Base-by-base conservation (phyloP, 768 basidiomycete species). In the Hypsizygus marmoreus region DNA sequence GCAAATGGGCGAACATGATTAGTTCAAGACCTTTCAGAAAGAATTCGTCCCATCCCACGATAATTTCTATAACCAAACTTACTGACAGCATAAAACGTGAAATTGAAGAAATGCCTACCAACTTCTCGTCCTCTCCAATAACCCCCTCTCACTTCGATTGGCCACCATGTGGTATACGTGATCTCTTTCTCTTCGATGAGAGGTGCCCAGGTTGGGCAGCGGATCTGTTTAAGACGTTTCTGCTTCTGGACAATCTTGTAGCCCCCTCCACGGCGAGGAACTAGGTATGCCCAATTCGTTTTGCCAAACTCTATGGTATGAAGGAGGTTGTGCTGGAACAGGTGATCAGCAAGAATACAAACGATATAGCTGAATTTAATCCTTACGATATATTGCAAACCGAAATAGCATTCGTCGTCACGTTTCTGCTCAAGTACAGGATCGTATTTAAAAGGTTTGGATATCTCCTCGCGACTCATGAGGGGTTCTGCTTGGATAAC, bases 71-170 rank as follows among this genome's bases (percentile, higher is more conserved):
- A 48, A 19, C 19, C 17, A n/a, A 48, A 4, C 13, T 24, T n/a
- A n/a, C n/a, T n/a, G n/a, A n/a, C n/a, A n/a, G n/a, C 6, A 16
- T 9, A 24, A 11, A 16, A 13, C 4, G 24, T 20, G n/a, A n/a
- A n/a, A n/a, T n/a, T n/a, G n/a, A n/a, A n/a, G n/a, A n/a, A n/a
- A 4, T n/a, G 31, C 68, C 46, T 51, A 68, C 68, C 67, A 40
- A 69, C 70, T 60, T 66, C 62, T 45, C 58, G 63, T 10, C 66
- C 70, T 23, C 65, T 64, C 70, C 71, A 75, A 23, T 66, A 56
- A 1, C 70, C 73, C 16, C 63, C 52, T 35, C 69, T 56, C 14
- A 65, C 60, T 26, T 60, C 53, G 48, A 28, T 12, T 58, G 54
- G 40, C 66, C 51, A 54, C 20, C 47, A 72, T n/a, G 63, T 64